Evolutionary conservation across 73 alveolate genomes (phyloP).

Genomic region (Tetrahymena thermophila): DNA sequence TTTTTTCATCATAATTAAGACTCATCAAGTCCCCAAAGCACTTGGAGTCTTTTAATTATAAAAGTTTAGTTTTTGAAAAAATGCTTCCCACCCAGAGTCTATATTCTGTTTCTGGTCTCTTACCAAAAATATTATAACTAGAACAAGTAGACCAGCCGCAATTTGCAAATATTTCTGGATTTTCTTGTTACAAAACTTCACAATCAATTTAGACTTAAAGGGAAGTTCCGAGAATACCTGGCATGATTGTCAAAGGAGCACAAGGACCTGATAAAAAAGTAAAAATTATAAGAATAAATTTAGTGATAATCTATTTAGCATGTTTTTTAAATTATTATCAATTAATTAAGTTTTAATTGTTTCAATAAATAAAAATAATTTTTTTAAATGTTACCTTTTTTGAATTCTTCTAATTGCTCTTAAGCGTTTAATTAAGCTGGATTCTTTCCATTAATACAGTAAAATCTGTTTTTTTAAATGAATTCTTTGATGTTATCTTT

Average conservation of each 20-base stretch:
- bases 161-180: slow-evolving; percentile 21
- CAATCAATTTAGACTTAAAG: slow-evolving; percentile 30
- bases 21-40: slow-evolving; percentile 38
- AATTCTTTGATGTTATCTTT: background rate
- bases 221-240: slow-evolving; percentile 35
- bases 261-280: slow-evolving; percentile 10
- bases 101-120: slow-evolving; percentile 30
- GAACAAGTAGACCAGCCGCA: slow-evolving; percentile 44
- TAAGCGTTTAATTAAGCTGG: background rate
- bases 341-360: too few species aligned
- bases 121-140: slow-evolving; percentile 8
- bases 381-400: background rate
- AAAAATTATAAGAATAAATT: background rate
- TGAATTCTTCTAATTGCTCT: background rate
- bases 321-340: too few species aligned
- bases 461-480: background rate
- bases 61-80: slow-evolving; percentile 5
- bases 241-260: slow-evolving; percentile 13
- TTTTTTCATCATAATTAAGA: slow-evolving; percentile 4
- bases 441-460: background rate
- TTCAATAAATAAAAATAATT: too few species aligned
- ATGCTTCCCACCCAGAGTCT: slow-evolving; percentile 33
- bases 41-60: slow-evolving; percentile 8
- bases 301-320: too few species aligned
- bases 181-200: slow-evolving; percentile 11